Evolutionary conservation across 768 basidiomycete genomes (phyloP), one percentile per base, ranked within the genome.

Genomic region (Rhizopogon vinicolor): DNA sequence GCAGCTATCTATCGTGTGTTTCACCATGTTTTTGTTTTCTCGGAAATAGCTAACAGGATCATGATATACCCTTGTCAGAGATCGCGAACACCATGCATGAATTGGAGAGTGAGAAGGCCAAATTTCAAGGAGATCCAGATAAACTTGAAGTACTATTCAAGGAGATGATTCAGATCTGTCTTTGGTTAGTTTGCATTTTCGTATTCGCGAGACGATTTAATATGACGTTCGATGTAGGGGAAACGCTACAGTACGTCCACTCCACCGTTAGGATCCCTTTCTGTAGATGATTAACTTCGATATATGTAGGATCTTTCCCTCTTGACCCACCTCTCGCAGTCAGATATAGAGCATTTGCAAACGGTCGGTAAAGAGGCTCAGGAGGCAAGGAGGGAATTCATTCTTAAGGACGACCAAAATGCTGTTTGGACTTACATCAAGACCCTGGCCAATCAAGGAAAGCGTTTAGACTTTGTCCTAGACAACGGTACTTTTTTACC

Each of bases 131-230:
- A 0, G 77, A 87, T 55, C 68, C 78, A 0, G 74, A 76, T 14
- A 84, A 85, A 56, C 72, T 91, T 16, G 72, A 75, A 33, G 74
- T 87, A 0, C 66, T 93, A 13, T 93, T 92, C 70, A 80, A 78
- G 53, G 88, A 93, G 68, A 93, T 94, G 88, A 76, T 91, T 7
- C 90, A 93, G 64, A 92, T 94, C 83, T 90, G 89, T 69, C 78
- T 93, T 25, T 93, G 92, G 91, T 86, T 53, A 52, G 73, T 59
- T 31, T 50, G 28, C 46, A 55, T 40, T 39, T 44, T 44, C 25
- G 28, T 18, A 9, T 44, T 13, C 41, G 22, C 10, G 6, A 40
- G 35, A 41, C 25, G 52, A 14, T 22, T 22, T 41, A 50, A 19
- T 33, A 35, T 25, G 25, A 25, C 25, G 4, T 46, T n/a, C 6